These are phyloP conservation scores for Talaromyces verruculosus DNA, from an alignment of 2,329 filamentous ascomycete species.

Conservation along the genomic window DNA sequence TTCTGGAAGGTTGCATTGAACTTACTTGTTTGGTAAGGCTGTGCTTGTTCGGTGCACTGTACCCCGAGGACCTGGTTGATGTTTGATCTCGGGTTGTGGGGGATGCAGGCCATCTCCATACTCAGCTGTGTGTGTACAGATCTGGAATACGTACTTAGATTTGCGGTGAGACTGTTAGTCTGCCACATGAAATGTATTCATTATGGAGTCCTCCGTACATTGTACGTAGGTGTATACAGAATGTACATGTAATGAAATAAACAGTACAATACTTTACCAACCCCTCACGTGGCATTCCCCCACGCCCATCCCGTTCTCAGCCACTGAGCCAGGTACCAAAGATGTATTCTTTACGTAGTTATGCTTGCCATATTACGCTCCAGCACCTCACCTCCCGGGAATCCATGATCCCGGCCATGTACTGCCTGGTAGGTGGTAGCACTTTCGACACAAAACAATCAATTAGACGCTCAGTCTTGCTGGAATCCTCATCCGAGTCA, in stretches of 20 bases:
- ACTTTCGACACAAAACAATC: not conserved
- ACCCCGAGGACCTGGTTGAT: constrained; percentile 10
- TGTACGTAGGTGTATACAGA: not conserved
- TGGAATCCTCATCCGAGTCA: not conserved
- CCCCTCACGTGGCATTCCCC: not conserved
- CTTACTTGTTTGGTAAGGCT: constrained; percentile 4
- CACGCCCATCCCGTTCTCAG: not conserved
- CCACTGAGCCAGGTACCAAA: not conserved
- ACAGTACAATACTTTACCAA: constrained; percentile 1
- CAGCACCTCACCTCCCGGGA: not conserved
- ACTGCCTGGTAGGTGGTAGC: not conserved
- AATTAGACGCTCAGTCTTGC: not conserved
- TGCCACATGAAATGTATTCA: not conserved
- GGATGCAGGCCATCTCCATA: constrained; percentile 6
- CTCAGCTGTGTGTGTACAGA: constrained; percentile 5
- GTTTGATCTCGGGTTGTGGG: constrained; percentile 4
- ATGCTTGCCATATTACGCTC: not conserved
- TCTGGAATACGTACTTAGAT: not conserved
- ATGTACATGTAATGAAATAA: not conserved
- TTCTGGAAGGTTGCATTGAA: constrained; percentile 8
- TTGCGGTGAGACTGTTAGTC: not conserved
- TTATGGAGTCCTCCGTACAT: too few relatives aligned
- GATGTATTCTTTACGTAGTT: not conserved
- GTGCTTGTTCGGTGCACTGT: constrained; percentile 11
- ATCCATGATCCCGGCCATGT: not conserved